Conservation (phyloP, 106 monocot species). For the Phalaenopsis aphrodite region DNA sequence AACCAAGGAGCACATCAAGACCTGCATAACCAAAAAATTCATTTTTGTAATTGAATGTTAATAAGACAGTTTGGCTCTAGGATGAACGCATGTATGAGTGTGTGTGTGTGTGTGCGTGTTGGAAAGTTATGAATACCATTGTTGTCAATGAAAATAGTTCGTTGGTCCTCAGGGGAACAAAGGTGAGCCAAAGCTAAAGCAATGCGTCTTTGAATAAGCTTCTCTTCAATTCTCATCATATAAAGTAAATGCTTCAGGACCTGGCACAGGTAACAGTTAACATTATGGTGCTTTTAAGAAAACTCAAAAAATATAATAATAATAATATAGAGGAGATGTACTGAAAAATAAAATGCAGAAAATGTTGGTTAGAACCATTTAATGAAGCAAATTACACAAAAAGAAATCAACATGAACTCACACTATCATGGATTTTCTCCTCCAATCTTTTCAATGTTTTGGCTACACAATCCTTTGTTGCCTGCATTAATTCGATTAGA, state of each 20-base stretch:
- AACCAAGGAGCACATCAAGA: conserved; percentile 81
- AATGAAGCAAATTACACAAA: not conserved
- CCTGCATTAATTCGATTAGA: conserved; percentile 36
- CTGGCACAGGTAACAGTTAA: conserved; percentile 21
- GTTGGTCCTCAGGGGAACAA: conserved; percentile 80
- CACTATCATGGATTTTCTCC: conserved; percentile 89
- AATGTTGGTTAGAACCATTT: not conserved
- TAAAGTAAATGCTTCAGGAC: conserved; percentile 88
- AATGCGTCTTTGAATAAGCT: conserved; percentile 72
- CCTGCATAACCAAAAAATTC: conserved; percentile 37
- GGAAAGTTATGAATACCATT: conserved; percentile 42
- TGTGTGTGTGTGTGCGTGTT: too few relatives aligned
- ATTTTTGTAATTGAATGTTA: not conserved
- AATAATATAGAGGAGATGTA: not conserved
- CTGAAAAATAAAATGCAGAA: not conserved
- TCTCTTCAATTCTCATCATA: conserved; percentile 80
- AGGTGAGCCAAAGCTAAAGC: conserved; percentile 92
- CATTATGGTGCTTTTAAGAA: not conserved
- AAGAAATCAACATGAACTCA: conserved; percentile 30
- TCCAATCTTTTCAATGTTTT: conserved; percentile 97
- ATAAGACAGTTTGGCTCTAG: not conserved
- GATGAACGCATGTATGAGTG: not conserved
- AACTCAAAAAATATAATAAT: not conserved
- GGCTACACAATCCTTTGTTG: conserved; percentile 99
- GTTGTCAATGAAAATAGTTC: conserved; percentile 79